phyloP scores from a whole-genome alignment of 192 early-diverging fungal species.

The Chytriomyces sp. region DNA sequence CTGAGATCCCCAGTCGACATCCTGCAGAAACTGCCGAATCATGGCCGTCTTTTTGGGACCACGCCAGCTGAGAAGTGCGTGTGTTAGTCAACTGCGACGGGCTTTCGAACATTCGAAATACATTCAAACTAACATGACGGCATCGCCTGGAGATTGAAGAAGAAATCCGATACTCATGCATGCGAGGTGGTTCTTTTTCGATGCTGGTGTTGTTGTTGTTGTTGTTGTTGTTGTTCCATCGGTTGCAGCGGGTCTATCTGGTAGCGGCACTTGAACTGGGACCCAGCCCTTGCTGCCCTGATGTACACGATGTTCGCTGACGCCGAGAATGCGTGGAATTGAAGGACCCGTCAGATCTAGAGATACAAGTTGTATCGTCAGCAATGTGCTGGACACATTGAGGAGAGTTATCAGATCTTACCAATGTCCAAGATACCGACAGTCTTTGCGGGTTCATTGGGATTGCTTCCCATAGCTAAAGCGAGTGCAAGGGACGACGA shows the following conservation, averaged over 20 bases:
- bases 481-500: slow-evolving; percentile 90
- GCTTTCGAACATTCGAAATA: neutral
- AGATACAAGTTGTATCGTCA: neutral
- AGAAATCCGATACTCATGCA: slow-evolving; percentile 97
- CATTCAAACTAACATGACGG: slow-evolving; percentile 78
- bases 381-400: neutral
- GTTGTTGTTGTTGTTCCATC: too few relatives aligned
- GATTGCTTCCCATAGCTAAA: slow-evolving; percentile 53
- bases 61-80: slow-evolving; percentile 43
- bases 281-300: slow-evolving; percentile 73
- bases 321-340: slow-evolving; percentile 91
- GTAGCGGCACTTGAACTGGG: slow-evolving; percentile 50
- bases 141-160: slow-evolving; percentile 82
- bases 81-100: neutral
- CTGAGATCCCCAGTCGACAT: slow-evolving; percentile 87
- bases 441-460: neutral
- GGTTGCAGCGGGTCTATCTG: neutral
- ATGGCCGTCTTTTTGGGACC: slow-evolving; percentile 91
- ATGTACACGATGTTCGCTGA: slow-evolving; percentile 83
- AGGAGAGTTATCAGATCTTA: neutral
- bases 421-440: slow-evolving; percentile 87
- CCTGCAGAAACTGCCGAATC: slow-evolving; percentile 95
- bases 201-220: neutral
- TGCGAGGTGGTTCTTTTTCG: slow-evolving; percentile 52
- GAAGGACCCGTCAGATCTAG: slow-evolving; percentile 93